Evolutionary conservation across 306 rosid species (phyloP).

Genomic region (Chamaecrista fasciculata): DNA sequence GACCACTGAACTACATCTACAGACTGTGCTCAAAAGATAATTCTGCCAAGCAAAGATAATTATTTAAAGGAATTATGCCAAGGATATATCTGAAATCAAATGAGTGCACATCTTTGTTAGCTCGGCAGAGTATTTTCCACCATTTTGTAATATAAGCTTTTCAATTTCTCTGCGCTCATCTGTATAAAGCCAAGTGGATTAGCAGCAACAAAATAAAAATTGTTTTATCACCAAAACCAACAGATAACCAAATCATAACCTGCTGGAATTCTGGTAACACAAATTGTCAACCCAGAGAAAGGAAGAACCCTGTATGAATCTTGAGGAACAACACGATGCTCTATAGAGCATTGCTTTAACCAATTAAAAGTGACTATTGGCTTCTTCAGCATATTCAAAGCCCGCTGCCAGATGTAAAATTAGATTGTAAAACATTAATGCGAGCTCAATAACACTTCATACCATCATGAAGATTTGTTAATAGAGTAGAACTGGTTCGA

Average conservation of each 20-base stretch:
- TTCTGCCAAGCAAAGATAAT: conserved; percentile 22
- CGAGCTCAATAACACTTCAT: conserved; percentile 8
- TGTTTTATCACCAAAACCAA: conserved; percentile 28
- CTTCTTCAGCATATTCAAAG: conserved; percentile 82
- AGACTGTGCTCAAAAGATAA: conserved; percentile 11
- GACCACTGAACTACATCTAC: background rate
- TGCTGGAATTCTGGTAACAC: conserved; percentile 79
- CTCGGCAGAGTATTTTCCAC: conserved; percentile 88
- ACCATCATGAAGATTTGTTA: conserved; percentile 18
- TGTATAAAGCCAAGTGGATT: conserved; percentile 43
- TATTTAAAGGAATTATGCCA: conserved; percentile 30
- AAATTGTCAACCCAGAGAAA: conserved; percentile 82
- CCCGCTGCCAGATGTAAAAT: conserved; percentile 72
- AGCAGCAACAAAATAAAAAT: conserved; percentile 30
- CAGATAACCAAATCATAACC: conserved; percentile 52
- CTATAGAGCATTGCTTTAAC: conserved; percentile 88
- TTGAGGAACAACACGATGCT: conserved; percentile 90
- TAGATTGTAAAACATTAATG: conserved; percentile 24
- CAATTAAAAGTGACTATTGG: conserved; percentile 80
- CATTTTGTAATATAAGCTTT: conserved; percentile 66
- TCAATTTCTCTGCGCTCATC: conserved; percentile 79
- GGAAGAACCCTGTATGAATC: conserved; percentile 87
- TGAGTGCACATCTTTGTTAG: conserved; percentile 86
- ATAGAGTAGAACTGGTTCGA: conserved; percentile 4
- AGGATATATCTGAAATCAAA: conserved; percentile 94